phyloP scores from a whole-genome alignment of 345 rosid genomes.

The Citrus medica region DNA sequence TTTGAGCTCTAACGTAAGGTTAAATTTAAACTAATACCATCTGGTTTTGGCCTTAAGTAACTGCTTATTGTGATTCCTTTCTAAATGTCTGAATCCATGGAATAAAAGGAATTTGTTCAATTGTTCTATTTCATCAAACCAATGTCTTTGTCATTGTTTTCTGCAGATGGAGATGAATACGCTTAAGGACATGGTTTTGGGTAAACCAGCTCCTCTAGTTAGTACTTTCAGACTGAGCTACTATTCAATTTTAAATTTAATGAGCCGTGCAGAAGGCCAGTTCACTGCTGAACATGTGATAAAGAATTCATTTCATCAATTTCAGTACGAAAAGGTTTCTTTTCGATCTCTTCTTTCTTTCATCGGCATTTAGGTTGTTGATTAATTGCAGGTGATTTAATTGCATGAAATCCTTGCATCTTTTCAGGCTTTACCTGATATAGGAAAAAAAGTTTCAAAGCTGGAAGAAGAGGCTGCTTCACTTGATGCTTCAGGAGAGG shows the following conservation, averaged over 20 bases:
- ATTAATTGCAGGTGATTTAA: conserved; percentile 11
- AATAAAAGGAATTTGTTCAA: conserved; percentile 5
- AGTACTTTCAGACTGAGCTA: conserved; percentile 98
- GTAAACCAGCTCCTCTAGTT: conserved; percentile 97
- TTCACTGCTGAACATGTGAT: conserved; percentile 97
- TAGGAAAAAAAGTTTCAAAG: conserved; percentile 72
- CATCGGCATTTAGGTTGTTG: neutral
- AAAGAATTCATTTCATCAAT: conserved; percentile 93
- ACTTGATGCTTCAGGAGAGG: conserved; percentile 95
- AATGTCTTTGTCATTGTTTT: conserved; percentile 1
- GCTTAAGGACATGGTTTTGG: conserved; percentile 91
- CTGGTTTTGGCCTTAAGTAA: neutral
- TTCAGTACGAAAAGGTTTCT: conserved; percentile 91
- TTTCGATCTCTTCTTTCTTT: conserved; percentile 4
- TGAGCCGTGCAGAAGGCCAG: conserved; percentile 99
- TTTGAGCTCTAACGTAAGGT: neutral
- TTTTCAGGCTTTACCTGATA: conserved; percentile 80
- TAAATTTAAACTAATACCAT: neutral
- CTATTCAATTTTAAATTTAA: conserved; percentile 89
- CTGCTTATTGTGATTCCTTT: conserved; percentile 4
- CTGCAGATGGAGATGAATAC: conserved; percentile 92
- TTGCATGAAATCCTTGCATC: conserved; percentile 7
- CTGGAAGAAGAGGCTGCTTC: conserved; percentile 91
- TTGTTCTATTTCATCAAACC: conserved; percentile 11
- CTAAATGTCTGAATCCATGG: conserved; percentile 7